phyloP scores from a whole-genome alignment of 495 filamentous ascomycete species.

The Penicillium cataractarum region DNA sequence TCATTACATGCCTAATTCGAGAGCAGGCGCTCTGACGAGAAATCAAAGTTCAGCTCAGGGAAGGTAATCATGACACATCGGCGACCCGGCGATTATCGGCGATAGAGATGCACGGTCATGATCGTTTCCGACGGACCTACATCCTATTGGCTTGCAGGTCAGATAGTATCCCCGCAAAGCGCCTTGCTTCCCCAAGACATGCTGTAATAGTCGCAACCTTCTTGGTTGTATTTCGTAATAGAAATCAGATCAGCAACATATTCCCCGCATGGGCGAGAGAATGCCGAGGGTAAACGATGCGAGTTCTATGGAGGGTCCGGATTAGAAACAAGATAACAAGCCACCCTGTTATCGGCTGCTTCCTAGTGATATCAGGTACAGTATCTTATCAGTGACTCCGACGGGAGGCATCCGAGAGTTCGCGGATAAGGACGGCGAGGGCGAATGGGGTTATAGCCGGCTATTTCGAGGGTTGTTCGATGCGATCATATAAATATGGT shows the following conservation, averaged over 20 bases:
- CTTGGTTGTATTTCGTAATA: conserved; percentile 6
- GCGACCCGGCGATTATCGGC: conserved; percentile 17
- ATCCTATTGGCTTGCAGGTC: conserved; percentile 19
- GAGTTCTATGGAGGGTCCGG: not conserved
- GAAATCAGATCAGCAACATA: not conserved
- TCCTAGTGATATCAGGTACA: conserved; percentile 4
- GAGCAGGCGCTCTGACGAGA: not conserved
- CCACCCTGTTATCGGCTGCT: conserved; percentile 6
- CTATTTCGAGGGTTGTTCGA: conserved; percentile 5
- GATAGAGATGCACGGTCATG: not conserved
- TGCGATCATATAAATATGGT: not conserved
- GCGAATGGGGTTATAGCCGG: conserved; percentile 5
- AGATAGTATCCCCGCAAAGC: not conserved
- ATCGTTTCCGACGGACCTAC: conserved; percentile 11
- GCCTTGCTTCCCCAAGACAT: not conserved
- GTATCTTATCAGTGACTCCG: conserved; percentile 15
- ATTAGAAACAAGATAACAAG: conserved; percentile 9
- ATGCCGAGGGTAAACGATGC: conserved; percentile 4
- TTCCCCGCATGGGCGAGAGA: conserved; percentile 10
- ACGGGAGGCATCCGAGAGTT: conserved; percentile 20
- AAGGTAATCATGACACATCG: not conserved
- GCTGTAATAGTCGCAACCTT: not conserved
- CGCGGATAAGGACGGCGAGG: conserved; percentile 26
- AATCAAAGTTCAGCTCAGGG: not conserved
- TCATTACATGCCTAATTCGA: not conserved